phyloP scores from a whole-genome alignment of 352 stramenopile species.

The Phytopythium mirpurense region DNA sequence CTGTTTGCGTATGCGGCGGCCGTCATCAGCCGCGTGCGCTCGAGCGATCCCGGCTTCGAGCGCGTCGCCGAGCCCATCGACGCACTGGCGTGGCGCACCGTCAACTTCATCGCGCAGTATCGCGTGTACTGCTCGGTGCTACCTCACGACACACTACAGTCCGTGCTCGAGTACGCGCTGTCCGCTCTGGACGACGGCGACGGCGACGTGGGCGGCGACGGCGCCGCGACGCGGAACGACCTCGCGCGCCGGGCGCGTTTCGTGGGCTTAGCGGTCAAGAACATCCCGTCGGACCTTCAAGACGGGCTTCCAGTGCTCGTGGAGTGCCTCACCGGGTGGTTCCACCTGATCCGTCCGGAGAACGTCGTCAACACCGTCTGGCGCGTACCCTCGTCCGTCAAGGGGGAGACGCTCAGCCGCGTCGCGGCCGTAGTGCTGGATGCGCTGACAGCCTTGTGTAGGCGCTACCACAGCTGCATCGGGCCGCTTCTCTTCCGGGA shows the following conservation, averaged over 20 bases:
- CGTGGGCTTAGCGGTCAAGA: slow-evolving; percentile 39
- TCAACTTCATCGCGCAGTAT: slow-evolving; percentile 47
- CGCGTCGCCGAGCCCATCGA: slow-evolving; percentile 36
- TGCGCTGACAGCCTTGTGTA: slow-evolving; percentile 41
- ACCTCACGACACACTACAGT: slow-evolving; percentile 36
- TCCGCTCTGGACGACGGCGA: slow-evolving; percentile 36
- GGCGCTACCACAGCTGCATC: slow-evolving; percentile 34
- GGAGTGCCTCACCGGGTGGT: slow-evolving; percentile 47
- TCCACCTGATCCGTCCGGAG: slow-evolving; percentile 22
- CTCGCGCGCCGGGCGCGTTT: slow-evolving; percentile 27
- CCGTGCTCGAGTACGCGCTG: slow-evolving; percentile 52
- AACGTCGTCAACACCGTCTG: slow-evolving; percentile 13
- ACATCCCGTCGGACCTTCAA: slow-evolving; percentile 57
- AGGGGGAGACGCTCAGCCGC: slow-evolving; percentile 1
- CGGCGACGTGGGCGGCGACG: slow-evolving; percentile 8
- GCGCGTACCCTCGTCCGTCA: not conserved
- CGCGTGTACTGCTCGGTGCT: slow-evolving; percentile 70
- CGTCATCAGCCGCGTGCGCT: slow-evolving; percentile 37
- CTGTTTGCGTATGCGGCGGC: slow-evolving; percentile 49
- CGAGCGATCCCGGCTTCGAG: slow-evolving; percentile 19
- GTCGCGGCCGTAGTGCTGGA: slow-evolving; percentile 44
- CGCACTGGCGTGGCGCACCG: slow-evolving; percentile 59
- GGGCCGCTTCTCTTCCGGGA: slow-evolving; percentile 33
- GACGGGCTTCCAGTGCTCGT: slow-evolving; percentile 36
- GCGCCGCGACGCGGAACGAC: slow-evolving; percentile 14